Conservation (phyloP, 164 flowering plant species). For the Cinnamomum chago region DNA sequence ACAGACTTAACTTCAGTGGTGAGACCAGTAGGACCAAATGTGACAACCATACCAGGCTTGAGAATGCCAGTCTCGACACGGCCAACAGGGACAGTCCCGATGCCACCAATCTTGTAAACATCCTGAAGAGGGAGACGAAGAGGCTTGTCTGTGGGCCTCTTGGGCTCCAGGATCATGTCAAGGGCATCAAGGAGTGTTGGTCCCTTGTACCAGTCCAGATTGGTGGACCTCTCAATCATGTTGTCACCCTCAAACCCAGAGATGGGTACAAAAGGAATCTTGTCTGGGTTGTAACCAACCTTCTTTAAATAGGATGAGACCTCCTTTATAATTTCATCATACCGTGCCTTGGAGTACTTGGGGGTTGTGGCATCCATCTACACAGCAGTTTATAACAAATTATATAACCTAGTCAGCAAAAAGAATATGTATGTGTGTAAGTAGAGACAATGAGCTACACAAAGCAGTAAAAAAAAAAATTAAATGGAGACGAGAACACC, state of each 20-base stretch:
- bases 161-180: constrained; percentile 51
- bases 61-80: constrained; percentile 63
- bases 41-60: constrained; percentile 71
- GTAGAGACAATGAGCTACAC: background rate
- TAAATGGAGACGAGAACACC: too few relatives aligned
- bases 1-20: constrained; percentile 73
- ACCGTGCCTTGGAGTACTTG: constrained; percentile 65
- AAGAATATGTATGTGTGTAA: background rate
- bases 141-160: constrained; percentile 73
- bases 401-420: background rate
- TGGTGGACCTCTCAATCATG: constrained; percentile 85
- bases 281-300: constrained; percentile 83
- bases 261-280: constrained; percentile 70
- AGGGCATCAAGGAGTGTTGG: constrained; percentile 71
- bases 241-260: constrained; percentile 82
- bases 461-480: background rate
- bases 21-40: constrained; percentile 62
- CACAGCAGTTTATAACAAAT: too few relatives aligned
- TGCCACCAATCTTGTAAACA: constrained; percentile 72
- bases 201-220: constrained; percentile 83
- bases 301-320: constrained; percentile 76
- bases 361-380: constrained; percentile 79
- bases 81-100: constrained; percentile 68
- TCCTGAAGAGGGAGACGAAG: constrained; percentile 77
- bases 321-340: constrained; percentile 76